A percentile compares a stretch with the other conserved stretches of the same genome.
Conservation (phyloP, 2,329 filamentous ascomycete species). For the Mycosphaerella sp. region DNA sequence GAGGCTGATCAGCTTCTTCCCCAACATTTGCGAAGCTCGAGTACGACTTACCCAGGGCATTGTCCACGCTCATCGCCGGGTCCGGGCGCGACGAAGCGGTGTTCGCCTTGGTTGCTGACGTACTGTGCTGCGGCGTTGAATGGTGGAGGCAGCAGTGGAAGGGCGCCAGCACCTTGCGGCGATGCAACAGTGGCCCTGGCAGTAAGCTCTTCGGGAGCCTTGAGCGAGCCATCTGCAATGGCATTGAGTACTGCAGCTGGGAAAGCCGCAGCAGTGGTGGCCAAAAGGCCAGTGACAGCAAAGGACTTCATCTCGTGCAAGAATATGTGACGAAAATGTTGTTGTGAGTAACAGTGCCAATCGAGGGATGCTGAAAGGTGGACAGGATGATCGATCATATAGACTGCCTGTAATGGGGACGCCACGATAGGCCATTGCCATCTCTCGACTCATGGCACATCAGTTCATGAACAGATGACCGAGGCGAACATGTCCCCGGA, state of each 20-base stretch:
- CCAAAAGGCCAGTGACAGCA: constrained; percentile 1
- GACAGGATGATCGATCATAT: neutral
- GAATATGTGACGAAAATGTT: neutral
- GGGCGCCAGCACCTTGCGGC: constrained; percentile 27
- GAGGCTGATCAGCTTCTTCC: neutral
- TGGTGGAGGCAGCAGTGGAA: constrained; percentile 26
- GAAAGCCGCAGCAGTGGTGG: neutral
- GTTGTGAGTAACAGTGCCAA: neutral
- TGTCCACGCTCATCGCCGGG: constrained; percentile 27
- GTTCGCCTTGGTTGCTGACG: constrained; percentile 26
- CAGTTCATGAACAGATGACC: neutral
- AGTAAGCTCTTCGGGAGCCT: neutral
- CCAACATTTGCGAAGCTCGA: constrained; percentile 3
- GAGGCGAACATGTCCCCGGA: neutral
- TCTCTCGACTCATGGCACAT: neutral
- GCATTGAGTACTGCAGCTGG: neutral
- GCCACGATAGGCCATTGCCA: neutral
- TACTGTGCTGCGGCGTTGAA: constrained; percentile 32
- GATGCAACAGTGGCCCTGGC: neutral
- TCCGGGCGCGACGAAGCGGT: constrained; percentile 29
- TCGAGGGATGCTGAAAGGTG: neutral
- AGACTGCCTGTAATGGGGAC: neutral
- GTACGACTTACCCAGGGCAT: constrained; percentile 30
- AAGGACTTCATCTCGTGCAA: neutral
- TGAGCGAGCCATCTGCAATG: neutral